phyloP scores from a whole-genome alignment of 2,329 filamentous ascomycete species.

The Zasmidium cellare region DNA sequence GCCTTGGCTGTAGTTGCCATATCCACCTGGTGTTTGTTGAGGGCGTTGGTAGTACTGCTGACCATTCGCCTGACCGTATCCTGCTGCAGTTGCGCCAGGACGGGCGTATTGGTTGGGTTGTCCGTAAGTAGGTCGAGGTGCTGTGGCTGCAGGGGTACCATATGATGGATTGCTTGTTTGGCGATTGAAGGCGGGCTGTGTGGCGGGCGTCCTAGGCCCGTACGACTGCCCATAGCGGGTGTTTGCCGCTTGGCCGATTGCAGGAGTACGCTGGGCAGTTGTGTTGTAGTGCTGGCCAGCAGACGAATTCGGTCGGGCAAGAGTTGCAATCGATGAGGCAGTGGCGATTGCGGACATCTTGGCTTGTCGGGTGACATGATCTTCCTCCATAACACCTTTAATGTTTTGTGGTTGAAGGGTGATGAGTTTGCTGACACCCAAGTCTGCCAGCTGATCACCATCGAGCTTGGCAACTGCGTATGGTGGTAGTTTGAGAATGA shows the following conservation, averaged over 20 bases:
- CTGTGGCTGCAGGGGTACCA: slow-evolving; percentile 25
- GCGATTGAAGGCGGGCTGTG: slow-evolving; percentile 29
- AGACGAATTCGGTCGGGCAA: slow-evolving; percentile 31
- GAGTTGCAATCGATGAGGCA: slow-evolving; percentile 30
- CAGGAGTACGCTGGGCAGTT: slow-evolving; percentile 34
- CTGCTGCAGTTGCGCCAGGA: slow-evolving; percentile 20
- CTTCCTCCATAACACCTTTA: slow-evolving; percentile 79
- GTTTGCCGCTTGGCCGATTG: slow-evolving; percentile 36
- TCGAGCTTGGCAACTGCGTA: slow-evolving; percentile 84
- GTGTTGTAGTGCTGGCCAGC: slow-evolving; percentile 34
- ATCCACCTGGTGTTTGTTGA: slow-evolving; percentile 20
- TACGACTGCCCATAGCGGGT: slow-evolving; percentile 35
- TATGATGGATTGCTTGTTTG: slow-evolving; percentile 31
- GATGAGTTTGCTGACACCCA: slow-evolving; percentile 79
- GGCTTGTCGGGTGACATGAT: slow-evolving; percentile 56
- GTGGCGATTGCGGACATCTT: slow-evolving; percentile 39
- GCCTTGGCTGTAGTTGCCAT: slow-evolving; percentile 24
- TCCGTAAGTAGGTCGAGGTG: slow-evolving; percentile 22
- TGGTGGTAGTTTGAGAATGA: slow-evolving; percentile 75
- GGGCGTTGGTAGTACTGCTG: slow-evolving; percentile 28
- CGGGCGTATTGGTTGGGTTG: slow-evolving; percentile 31
- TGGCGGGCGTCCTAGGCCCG: slow-evolving; percentile 25
- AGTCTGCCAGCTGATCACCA: slow-evolving; percentile 78
- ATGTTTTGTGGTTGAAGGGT: slow-evolving; percentile 72
- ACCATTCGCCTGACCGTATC: slow-evolving; percentile 26